Evolutionary conservation across 2,329 filamentous ascomycete genomes (phyloP).

Genomic region (Aspergillus sp.): DNA sequence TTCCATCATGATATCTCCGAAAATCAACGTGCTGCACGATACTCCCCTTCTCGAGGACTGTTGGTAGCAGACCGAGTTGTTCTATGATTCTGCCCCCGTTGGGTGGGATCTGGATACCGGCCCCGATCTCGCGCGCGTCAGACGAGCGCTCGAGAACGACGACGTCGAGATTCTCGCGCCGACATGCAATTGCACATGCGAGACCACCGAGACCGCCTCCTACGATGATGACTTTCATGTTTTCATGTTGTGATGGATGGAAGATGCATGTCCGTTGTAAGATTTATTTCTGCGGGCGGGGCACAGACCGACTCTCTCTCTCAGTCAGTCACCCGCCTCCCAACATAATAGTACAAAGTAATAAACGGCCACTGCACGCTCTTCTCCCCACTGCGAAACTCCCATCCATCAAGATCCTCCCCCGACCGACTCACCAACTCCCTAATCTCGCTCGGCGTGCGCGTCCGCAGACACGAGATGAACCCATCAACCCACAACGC

Average conservation of each 20-base stretch:
- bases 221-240: conserved; percentile 19
- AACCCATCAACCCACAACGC: conserved; percentile 69
- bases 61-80: conserved; percentile 16
- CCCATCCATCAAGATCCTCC: conserved; percentile 16
- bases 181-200: conserved; percentile 26
- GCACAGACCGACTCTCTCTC: neutral
- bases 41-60: conserved; percentile 12
- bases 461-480: conserved; percentile 65
- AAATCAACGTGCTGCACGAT: conserved; percentile 16
- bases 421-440: conserved; percentile 49
- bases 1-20: conserved; percentile 21
- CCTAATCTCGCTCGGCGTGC: conserved; percentile 66
- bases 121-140: conserved; percentile 19
- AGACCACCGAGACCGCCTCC: conserved; percentile 24
- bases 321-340: conserved; percentile 4
- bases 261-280: too few relatives aligned
- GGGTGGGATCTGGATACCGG: conserved; percentile 30
- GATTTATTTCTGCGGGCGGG: too few relatives aligned
- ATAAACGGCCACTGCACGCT: conserved; percentile 21
- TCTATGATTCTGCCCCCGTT: conserved; percentile 23
- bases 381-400: conserved; percentile 21
- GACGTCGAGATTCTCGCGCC: conserved; percentile 15
- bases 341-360: conserved; percentile 20
- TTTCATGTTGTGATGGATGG: neutral
- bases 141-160: conserved; percentile 21